Conservation (phyloP, 768 basidiomycete genomes). For the Lentinus brumalis region DNA sequence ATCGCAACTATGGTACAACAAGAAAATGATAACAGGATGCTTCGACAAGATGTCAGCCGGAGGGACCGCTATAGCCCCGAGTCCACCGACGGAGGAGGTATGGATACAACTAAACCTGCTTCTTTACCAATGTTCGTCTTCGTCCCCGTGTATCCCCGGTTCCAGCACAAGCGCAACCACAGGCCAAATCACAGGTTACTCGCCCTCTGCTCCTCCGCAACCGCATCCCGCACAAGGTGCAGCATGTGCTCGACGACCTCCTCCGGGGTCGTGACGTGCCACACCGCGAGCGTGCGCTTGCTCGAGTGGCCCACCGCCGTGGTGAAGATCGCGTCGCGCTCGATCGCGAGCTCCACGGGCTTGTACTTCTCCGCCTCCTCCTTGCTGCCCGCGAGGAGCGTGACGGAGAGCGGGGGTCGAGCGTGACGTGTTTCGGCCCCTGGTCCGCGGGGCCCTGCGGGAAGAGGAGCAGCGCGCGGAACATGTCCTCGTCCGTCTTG, state of each 20-base stretch:
- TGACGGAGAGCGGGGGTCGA: slow-evolving; percentile 62
- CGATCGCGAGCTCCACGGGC: slow-evolving; percentile 62
- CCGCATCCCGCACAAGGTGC: slow-evolving; percentile 44
- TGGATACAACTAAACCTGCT: no score
- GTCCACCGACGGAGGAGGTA: no score
- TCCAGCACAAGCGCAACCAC: no score
- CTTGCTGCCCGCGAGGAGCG: slow-evolving; percentile 33
- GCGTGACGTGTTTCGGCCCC: slow-evolving; percentile 23
- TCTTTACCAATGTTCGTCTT: no score
- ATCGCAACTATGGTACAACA: no score
- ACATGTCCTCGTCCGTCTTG: slow-evolving; percentile 99
- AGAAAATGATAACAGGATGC: no score
- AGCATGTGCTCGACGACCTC: slow-evolving; percentile 86
- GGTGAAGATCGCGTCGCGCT: slow-evolving; percentile 78
- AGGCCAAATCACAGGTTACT: slow-evolving; percentile 5
- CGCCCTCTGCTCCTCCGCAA: slow-evolving; percentile 1
- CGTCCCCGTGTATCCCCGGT: no score
- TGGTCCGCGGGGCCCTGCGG: slow-evolving; percentile 27
- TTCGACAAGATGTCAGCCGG: no score
- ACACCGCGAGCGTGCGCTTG: slow-evolving; percentile 87
- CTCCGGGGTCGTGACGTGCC: slow-evolving; percentile 89
- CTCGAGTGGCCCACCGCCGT: slow-evolving; percentile 90
- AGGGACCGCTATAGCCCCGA: no score
- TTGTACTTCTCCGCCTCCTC: slow-evolving; percentile 34
- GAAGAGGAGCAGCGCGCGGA: slow-evolving; percentile 81